Base-by-base conservation (phyloP, 2,329 filamentous ascomycete species). In the Elsinoe necatrix region DNA sequence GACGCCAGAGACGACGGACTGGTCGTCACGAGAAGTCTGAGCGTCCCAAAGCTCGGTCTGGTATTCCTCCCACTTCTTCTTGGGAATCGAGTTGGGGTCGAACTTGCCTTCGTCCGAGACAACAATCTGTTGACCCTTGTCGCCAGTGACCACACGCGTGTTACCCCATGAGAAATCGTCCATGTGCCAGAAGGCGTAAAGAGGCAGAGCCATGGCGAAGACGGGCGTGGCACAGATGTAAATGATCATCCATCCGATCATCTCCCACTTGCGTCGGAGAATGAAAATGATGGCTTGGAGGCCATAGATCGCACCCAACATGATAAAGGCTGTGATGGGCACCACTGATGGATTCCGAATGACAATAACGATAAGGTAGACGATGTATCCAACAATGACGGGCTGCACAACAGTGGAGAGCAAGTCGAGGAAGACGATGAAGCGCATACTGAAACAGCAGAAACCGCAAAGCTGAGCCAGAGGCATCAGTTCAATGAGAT, bases 121-220 rank as follows among this genome's bases (percentile, higher is more conserved):
- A 64, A 98, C 83, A 60, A 97, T 77, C 77, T 96, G 92, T 70
- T 89, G 86, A 62, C 93, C 93, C 71, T 86, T 85, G 70, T 98
- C 93, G 69, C 93, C 93, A 6, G 88, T 93, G 62, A 98, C 90
- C 58, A 98, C 83, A 83, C 93, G 92, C 39, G 93, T 98, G 73
- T 96, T 98, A 73, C 93, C 93, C 93, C 93, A 98, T 66, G 87
- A 88, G 81, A 98, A 98, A 74, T 98, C 93, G 72, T 98, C 93
- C 93, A 97, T 97, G 75, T 96, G 82, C 93, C 93, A 98, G 81
- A 98, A 98, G 51, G 92, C 80, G 71, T 97, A 97, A 25, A 98
- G 75, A 0, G 93, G 93, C 43, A 98, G 80, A 58, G 81, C 90
- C 61, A 95, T 89, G 42, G 88, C 85, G 79, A 95, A 98, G 61